These are phyloP conservation scores for Salix brachista DNA, from an alignment of 345 rosid species.

Conservation along the genomic window DNA sequence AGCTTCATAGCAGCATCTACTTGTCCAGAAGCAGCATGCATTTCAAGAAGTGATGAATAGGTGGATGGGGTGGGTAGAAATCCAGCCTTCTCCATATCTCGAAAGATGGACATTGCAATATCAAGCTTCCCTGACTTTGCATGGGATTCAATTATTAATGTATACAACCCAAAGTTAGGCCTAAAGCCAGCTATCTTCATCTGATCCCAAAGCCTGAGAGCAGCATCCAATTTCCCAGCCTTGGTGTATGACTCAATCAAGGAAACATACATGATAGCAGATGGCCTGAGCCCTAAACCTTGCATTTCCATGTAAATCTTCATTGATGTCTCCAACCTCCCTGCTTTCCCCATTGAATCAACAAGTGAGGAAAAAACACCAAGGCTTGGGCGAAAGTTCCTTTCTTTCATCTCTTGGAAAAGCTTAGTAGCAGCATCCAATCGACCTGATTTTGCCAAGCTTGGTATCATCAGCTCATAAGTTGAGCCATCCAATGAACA, in stretches of 20 bases:
- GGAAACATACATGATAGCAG: conserved; percentile 80
- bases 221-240: conserved; percentile 89
- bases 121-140: conserved; percentile 98
- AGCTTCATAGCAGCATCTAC: conserved; percentile 91
- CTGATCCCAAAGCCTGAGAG: conserved; percentile 87
- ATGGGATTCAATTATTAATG: conserved; percentile 82
- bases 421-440: conserved; percentile 90
- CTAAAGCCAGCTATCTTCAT: conserved; percentile 79
- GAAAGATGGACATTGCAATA: conserved; percentile 71
- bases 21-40: conserved; percentile 91
- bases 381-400: conserved; percentile 62
- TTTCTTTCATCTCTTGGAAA: conserved; percentile 84
- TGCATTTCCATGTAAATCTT: conserved; percentile 84
- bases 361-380: conserved; percentile 69
- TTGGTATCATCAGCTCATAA: conserved; percentile 85
- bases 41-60: conserved; percentile 83
- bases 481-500: conserved; percentile 69
- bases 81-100: conserved; percentile 93
- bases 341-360: conserved; percentile 98
- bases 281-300: conserved; percentile 68
- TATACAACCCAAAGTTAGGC: conserved; percentile 85
- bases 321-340: conserved; percentile 88
- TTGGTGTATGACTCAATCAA: conserved; percentile 82
- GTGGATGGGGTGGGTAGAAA: conserved; percentile 90
- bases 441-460: conserved; percentile 92